Base-by-base conservation (phyloP, 768 basidiomycete genomes). In the Tylopilus plumbeoviolaceoides region DNA sequence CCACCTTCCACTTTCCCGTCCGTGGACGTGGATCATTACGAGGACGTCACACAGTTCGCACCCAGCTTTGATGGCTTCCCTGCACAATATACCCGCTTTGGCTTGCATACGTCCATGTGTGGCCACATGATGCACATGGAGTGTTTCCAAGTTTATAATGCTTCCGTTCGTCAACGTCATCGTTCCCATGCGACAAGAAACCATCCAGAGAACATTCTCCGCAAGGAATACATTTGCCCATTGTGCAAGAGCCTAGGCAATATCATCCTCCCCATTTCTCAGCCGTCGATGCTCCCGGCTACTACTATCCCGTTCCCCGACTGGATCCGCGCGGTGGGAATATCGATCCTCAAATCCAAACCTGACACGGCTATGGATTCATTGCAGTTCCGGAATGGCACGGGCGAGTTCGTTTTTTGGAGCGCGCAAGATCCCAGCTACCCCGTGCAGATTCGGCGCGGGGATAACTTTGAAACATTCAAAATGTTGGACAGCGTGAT, bases 191-290 rank as follows among this genome's bases (percentile, higher is more conserved):
- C 89, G 6, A 92, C 92, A 7, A 76, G 97, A 36, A 92, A 94
- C 58, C 95, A 97, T 63, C 95, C 97, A 0, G 95, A 98, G 67
- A 89, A 84, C 61, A 91, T 94, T n/a, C 83, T 88, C 15, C 80
- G 97, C 38, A 88, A 89, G 59, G 97, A 99, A 63, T 98, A 87
- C 72, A 89, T 98, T 44, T 99, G 97, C 61, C 97, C 97, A 1
- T 73, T 99, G 5, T 99, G 97, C 76, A 98, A 98, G 72, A 93
- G 91, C 60, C 75, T 98, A 7, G 94, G 95, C 4, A 99, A 99
- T 68, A 83, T 93, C 28, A 86, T 99, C 39, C 77, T 99, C 1
- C 97, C 97, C 0, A 85, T 95, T 17, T 75, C 80, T 5, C 74
- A 75, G 12, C 75, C 84, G 0, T 77, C 73, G 33, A 67, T 76